phyloP scores from a whole-genome alignment of 768 basidiomycete species.

The Lyophyllum decastes region DNA sequence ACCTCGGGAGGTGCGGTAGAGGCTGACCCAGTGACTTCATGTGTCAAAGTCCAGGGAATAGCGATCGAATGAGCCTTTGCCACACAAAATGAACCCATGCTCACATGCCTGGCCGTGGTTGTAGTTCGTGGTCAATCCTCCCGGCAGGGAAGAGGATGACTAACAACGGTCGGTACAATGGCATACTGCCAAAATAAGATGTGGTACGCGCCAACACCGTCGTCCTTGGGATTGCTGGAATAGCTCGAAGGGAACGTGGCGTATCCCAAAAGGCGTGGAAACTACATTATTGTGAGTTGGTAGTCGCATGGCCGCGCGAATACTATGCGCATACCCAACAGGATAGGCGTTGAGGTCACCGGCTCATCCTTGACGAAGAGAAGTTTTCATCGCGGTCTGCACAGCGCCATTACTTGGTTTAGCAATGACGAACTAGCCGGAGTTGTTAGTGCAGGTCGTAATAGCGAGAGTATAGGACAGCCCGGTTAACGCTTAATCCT shows the following conservation, averaged over 20 bases:
- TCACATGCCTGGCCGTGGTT: slow-evolving; percentile 34
- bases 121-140: slow-evolving; percentile 39
- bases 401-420: slow-evolving; percentile 28
- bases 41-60: slow-evolving; percentile 43
- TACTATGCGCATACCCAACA: slow-evolving; percentile 35
- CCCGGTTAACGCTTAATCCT: slow-evolving; percentile 35
- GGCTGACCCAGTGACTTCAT: slow-evolving; percentile 59
- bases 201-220: slow-evolving; percentile 39
- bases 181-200: neutral
- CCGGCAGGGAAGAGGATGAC: slow-evolving; percentile 36
- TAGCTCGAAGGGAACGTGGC: slow-evolving; percentile 52
- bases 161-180: neutral
- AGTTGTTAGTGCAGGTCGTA: slow-evolving; percentile 44
- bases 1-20: slow-evolving; percentile 61
- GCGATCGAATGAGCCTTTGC: neutral
- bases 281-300: slow-evolving; percentile 7
- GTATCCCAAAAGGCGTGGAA: slow-evolving; percentile 49
- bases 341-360: slow-evolving; percentile 51
- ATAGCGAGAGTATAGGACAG: slow-evolving; percentile 40
- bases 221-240: slow-evolving; percentile 35
- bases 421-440: slow-evolving; percentile 49
- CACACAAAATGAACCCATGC: slow-evolving; percentile 12
- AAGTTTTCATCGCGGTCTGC: slow-evolving; percentile 51
- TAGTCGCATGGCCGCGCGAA: neutral
- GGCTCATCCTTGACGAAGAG: slow-evolving; percentile 41